Conservation (phyloP, 1,284 basidiomycete genomes). For the Mycosarcoma maydis region DNA sequence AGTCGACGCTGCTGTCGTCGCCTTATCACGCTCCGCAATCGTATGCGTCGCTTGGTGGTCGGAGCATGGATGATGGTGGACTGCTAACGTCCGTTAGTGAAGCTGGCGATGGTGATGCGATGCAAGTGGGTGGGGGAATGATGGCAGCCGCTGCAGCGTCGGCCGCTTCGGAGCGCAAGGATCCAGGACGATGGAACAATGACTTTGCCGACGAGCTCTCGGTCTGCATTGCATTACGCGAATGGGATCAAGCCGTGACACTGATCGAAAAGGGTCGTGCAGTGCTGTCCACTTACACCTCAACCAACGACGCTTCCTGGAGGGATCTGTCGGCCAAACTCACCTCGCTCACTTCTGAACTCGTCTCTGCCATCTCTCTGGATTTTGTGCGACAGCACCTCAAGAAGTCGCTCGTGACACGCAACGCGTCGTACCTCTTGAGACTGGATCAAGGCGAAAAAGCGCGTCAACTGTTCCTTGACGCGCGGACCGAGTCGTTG, state of each 20-base stretch:
- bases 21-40: constrained; percentile 13
- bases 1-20: constrained; percentile 35
- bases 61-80: constrained; percentile 1
- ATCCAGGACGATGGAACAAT: constrained; percentile 77
- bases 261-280: constrained; percentile 83
- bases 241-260: constrained; percentile 85
- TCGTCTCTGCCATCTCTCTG: constrained; percentile 78
- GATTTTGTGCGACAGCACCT: constrained; percentile 80
- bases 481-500: constrained; percentile 80
- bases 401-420: constrained; percentile 79
- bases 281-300: constrained; percentile 73
- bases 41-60: constrained; percentile 4
- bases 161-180: constrained; percentile 50
- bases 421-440: constrained; percentile 77
- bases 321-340: constrained; percentile 37
- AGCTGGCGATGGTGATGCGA: constrained; percentile 4
- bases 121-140: constrained; percentile 2
- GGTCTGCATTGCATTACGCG: constrained; percentile 86
- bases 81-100: constrained; percentile 31
- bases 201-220: constrained; percentile 91
- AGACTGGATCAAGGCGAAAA: constrained; percentile 81
- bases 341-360: constrained; percentile 50
- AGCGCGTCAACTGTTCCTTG: constrained; percentile 84
- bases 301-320: constrained; percentile 26
- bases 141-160: constrained; percentile 45